Conservation (phyloP, 306 rosid species). For the Medicago lupulina region DNA sequence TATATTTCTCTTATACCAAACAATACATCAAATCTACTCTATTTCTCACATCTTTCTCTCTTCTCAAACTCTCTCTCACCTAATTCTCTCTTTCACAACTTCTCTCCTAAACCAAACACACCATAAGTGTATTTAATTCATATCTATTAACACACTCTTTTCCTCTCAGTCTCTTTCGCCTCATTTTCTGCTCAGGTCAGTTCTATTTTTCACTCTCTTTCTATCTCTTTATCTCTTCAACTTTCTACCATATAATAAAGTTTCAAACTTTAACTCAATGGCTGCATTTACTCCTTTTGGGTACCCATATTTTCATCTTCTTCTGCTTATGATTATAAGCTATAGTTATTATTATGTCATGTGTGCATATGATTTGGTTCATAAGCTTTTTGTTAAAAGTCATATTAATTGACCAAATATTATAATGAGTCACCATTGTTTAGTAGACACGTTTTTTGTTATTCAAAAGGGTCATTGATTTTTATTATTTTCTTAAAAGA, state of each 20-base stretch:
- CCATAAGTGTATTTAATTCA: neutral
- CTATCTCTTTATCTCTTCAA: neutral
- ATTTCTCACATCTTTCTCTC: too few relatives aligned
- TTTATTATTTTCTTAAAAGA: neutral
- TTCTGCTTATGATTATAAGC: neutral
- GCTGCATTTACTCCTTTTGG: neutral
- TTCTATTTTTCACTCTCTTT: neutral
- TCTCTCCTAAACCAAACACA: too few relatives aligned
- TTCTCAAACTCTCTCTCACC: too few relatives aligned
- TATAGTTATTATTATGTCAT: neutral
- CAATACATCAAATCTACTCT: too few relatives aligned
- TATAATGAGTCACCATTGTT: neutral
- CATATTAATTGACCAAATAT: neutral
- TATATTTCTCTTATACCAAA: too few relatives aligned
- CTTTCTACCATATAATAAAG: neutral
- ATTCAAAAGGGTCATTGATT: neutral
- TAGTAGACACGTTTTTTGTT: slow-evolving; percentile 12
- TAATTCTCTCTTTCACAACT: too few relatives aligned
- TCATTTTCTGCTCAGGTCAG: neutral
- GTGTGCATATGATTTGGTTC: neutral
- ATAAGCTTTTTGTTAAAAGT: neutral
- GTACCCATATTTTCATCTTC: neutral
- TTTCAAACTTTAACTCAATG: neutral
- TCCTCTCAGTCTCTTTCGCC: neutral
- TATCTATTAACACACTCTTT: neutral